Evolutionary conservation across 805 yeast genomes (phyloP).

Genomic region (Nematodospora valgi): DNA sequence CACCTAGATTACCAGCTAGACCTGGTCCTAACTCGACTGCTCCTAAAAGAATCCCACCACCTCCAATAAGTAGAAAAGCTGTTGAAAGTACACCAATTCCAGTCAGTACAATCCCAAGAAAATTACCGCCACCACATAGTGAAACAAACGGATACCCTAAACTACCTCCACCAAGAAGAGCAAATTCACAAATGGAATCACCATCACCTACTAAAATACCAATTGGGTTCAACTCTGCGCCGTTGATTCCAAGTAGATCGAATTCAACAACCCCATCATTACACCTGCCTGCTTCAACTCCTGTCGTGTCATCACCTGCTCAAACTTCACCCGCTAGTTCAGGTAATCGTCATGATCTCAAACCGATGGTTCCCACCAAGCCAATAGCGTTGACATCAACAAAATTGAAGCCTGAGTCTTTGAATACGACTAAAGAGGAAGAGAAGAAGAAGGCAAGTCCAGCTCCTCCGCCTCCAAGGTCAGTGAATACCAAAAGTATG

Average conservation of each 20-base stretch:
- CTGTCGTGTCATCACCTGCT: constrained; percentile 7
- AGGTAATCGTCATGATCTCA: constrained; percentile 9
- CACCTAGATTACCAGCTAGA: constrained; percentile 9
- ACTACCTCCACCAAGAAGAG: not conserved
- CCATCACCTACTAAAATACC: constrained; percentile 16
- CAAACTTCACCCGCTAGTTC: not conserved
- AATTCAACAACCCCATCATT: constrained; percentile 24
- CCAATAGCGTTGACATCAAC: constrained; percentile 25
- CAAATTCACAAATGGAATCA: not conserved
- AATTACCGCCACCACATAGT: constrained; percentile 6
- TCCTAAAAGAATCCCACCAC: constrained; percentile 17
- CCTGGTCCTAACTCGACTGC: constrained; percentile 12
- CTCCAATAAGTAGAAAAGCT: constrained; percentile 18
- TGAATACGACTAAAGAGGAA: constrained; percentile 3
- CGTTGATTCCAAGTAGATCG: constrained; percentile 36
- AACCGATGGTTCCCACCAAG: constrained; percentile 37
- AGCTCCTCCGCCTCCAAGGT: constrained; percentile 14
- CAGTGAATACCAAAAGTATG: constrained; percentile 20
- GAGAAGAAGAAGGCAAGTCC: constrained; percentile 10
- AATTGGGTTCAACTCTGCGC: constrained; percentile 35
- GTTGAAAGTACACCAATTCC: too few species aligned
- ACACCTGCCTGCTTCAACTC: constrained; percentile 19
- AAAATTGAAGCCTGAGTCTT: constrained; percentile 6
- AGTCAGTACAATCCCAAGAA: constrained; percentile 18
- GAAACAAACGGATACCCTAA: constrained; percentile 5